Percentiles rank a stretch among this genome's conserved stretches.
Conservation (phyloP, 2,329 filamentous ascomycete genomes). For the Venturia pyrina region DNA sequence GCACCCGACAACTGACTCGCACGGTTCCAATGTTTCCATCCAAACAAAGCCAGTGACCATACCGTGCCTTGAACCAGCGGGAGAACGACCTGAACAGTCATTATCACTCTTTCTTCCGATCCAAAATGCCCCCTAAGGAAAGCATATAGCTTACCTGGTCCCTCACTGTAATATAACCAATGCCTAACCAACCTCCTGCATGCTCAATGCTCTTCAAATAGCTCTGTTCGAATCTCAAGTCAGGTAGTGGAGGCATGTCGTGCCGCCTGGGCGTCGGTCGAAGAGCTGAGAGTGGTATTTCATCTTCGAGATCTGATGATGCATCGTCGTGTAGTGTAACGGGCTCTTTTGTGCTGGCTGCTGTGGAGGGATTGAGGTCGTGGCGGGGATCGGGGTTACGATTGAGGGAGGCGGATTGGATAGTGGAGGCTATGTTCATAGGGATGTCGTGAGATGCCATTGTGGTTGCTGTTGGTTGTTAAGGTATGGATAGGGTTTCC, state of each 20-base stretch:
- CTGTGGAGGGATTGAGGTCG: slow-evolving; percentile 73
- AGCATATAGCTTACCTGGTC: slow-evolving; percentile 59
- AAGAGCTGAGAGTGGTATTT: slow-evolving; percentile 59
- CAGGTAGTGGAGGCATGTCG: slow-evolving; percentile 59
- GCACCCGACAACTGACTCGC: slow-evolving; percentile 67
- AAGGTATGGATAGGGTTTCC: background rate
- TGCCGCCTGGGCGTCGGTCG: slow-evolving; percentile 43
- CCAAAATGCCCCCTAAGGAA: background rate
- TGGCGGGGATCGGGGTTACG: slow-evolving; percentile 58
- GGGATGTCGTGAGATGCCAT: slow-evolving; percentile 2
- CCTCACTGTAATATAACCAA: slow-evolving; percentile 73
- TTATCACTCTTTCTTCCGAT: no score
- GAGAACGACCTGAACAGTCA: slow-evolving; percentile 52
- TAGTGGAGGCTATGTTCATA: slow-evolving; percentile 62
- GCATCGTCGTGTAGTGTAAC: slow-evolving; percentile 26
- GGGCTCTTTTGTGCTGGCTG: slow-evolving; percentile 54
- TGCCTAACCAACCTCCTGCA: slow-evolving; percentile 68
- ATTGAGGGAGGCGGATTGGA: slow-evolving; percentile 75
- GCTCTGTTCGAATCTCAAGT: slow-evolving; percentile 95
- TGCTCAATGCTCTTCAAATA: slow-evolving; percentile 81
- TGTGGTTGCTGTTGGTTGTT: background rate
- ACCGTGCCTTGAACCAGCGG: slow-evolving; percentile 78
- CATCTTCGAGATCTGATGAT: slow-evolving; percentile 46
- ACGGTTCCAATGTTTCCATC: slow-evolving; percentile 86
- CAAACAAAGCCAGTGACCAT: slow-evolving; percentile 77